These are phyloP conservation scores for Clonostachys solani DNA, from an alignment of 2,329 filamentous ascomycete genomes.

Conservation along the genomic window DNA sequence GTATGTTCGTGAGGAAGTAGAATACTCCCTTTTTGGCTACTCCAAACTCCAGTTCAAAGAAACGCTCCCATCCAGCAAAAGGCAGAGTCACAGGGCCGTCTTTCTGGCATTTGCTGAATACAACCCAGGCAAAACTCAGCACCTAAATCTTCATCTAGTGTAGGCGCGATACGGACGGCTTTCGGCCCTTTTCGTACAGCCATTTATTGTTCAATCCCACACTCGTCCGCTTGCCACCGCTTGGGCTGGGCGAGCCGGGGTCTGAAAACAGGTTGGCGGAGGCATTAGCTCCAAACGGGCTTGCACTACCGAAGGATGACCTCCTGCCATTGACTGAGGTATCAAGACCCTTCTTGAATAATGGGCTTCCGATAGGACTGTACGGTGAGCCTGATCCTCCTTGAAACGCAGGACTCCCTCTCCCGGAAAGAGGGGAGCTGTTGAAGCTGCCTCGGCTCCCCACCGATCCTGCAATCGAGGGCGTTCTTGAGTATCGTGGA, in stretches of 20 bases:
- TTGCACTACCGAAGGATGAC: slow-evolving; percentile 58
- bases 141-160: no score
- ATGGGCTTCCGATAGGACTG: slow-evolving; percentile 40
- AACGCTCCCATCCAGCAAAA: no score
- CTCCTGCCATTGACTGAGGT: slow-evolving; percentile 37
- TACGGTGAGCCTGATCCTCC: slow-evolving; percentile 40
- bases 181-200: slow-evolving; percentile 80
- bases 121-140: no score
- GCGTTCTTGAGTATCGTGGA: slow-evolving; percentile 77
- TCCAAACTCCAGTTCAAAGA: no score
- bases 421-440: slow-evolving; percentile 54
- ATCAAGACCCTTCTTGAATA: slow-evolving; percentile 60
- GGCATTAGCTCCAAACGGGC: slow-evolving; percentile 45
- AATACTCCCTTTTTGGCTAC: no score
- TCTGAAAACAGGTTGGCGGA: slow-evolving; percentile 46
- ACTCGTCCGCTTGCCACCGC: slow-evolving; percentile 62
- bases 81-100: no score
- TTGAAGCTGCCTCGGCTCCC: slow-evolving; percentile 53
- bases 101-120: no score
- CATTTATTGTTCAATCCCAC: slow-evolving; percentile 88
- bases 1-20: no score
- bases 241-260: slow-evolving; percentile 68
- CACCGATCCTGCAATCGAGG: slow-evolving; percentile 59
- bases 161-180: slow-evolving; percentile 31
- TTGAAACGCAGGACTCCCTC: slow-evolving; percentile 44